Conservation (phyloP, 225 moss, liverwort and hornwort species). For the Rhytidiadelphus loreus region DNA sequence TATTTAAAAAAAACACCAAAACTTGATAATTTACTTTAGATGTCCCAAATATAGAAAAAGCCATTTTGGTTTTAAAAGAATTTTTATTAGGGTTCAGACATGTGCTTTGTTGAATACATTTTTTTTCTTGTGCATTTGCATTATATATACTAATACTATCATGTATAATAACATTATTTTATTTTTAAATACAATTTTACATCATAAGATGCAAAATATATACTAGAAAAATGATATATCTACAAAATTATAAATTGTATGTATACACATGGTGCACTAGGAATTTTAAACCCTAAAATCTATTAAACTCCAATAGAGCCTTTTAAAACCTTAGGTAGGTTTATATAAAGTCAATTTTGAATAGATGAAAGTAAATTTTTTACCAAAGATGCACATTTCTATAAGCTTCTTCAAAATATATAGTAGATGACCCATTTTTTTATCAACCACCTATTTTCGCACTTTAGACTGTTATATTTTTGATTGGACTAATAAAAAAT, state of each 20-base stretch:
- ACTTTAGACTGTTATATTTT: too few relatives aligned
- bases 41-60: fast-evolving
- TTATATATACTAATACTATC: neutral
- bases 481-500: too few relatives aligned
- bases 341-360: neutral
- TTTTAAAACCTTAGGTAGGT: neutral
- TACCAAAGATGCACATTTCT: neutral
- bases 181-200: neutral
- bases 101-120: neutral
- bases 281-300: neutral
- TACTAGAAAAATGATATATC: neutral
- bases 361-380: fast-evolving
- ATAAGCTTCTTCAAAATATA: neutral
- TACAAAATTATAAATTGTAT: neutral
- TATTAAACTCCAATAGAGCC: fast-evolving
- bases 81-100: fast-evolving
- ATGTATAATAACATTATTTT: neutral
- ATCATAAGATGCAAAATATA: neutral
- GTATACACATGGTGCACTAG: neutral
- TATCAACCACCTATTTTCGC: too few relatives aligned
- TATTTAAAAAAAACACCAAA: neutral
- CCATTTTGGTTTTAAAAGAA: neutral
- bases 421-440: too few relatives aligned
- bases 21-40: neutral
- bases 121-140: neutral